A percentile compares a stretch with the other conserved stretches of the same genome.
These are phyloP conservation scores for Geotrichum fermentans DNA, from an alignment of 1,139 yeast species.

Conservation along the genomic window DNA sequence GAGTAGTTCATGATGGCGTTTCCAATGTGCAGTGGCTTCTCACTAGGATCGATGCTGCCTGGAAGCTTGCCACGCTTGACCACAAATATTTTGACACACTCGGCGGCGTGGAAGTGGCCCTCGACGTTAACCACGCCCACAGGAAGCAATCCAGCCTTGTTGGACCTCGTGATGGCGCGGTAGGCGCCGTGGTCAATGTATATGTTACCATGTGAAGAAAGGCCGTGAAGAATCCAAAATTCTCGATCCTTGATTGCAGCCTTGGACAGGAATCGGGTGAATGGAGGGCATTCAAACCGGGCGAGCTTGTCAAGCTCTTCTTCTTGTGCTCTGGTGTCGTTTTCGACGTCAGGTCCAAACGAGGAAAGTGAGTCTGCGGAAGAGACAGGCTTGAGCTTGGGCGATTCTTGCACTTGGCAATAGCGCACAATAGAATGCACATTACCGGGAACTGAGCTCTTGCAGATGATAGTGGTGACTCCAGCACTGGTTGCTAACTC, in stretches of 20 bases:
- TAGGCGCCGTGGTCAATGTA: conserved; percentile 83
- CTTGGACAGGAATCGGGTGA: conserved; percentile 79
- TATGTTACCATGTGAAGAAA: conserved; percentile 72
- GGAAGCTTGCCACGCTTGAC: not conserved
- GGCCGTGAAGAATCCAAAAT: conserved; percentile 91
- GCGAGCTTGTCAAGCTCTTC: conserved; percentile 43
- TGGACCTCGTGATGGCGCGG: conserved; percentile 73
- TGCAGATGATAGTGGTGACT: conserved; percentile 81
- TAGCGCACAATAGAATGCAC: conserved; percentile 70
- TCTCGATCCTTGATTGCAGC: conserved; percentile 73
- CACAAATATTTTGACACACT: conserved; percentile 65
- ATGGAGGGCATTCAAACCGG: conserved; percentile 59
- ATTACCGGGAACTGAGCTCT: conserved; percentile 69
- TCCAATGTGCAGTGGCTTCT: conserved; percentile 57
- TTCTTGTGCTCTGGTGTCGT: conserved; percentile 35
- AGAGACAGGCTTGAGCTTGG: conserved; percentile 24
- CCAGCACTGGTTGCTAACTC: conserved; percentile 94
- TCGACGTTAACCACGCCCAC: conserved; percentile 77
- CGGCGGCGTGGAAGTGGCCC: conserved; percentile 83
- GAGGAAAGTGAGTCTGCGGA: conserved; percentile 3
- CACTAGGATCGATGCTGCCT: conserved; percentile 25
- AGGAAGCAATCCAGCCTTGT: conserved; percentile 88
- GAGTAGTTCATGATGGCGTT: conserved; percentile 89
- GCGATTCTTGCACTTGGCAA: conserved; percentile 44
- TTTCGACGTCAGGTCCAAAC: conserved; percentile 23